Percentiles rank a stretch among this genome's conserved stretches.
These are phyloP conservation scores for Arachnomyces sp. DNA, from an alignment of 2,329 filamentous ascomycete species.

Conservation along the genomic window DNA sequence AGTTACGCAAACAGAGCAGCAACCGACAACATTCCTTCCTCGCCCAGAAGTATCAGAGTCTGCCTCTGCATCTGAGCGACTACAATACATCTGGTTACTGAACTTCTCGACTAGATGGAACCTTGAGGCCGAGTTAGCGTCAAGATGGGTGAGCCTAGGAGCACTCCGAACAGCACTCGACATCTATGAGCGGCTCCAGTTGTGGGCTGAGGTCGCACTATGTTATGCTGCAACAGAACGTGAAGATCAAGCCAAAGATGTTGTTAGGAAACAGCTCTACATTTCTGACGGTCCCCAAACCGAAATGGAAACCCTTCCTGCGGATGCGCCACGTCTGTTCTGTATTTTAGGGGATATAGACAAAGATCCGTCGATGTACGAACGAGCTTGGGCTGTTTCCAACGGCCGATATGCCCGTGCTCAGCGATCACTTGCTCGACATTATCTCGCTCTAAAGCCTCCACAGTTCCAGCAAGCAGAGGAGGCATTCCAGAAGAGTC, in stretches of 20 bases:
- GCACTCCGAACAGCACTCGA: conserved; percentile 84
- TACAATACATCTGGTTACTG: conserved; percentile 77
- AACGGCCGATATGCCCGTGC: conserved; percentile 74
- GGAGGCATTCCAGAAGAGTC: conserved; percentile 69
- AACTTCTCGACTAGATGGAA: conserved; percentile 86
- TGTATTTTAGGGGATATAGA: conserved; percentile 92
- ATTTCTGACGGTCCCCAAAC: conserved; percentile 46
- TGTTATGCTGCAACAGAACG: conserved; percentile 73
- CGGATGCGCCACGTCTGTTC: conserved; percentile 79
- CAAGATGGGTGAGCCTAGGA: conserved; percentile 84
- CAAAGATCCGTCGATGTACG: conserved; percentile 64
- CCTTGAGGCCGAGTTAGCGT: conserved; percentile 84
- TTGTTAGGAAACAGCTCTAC: conserved; percentile 75
- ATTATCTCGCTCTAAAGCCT: conserved; percentile 58
- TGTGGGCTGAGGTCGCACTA: conserved; percentile 92
- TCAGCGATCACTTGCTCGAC: conserved; percentile 76
- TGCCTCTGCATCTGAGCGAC: conserved; percentile 62
- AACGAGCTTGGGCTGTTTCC: conserved; percentile 82
- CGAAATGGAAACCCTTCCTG: conserved; percentile 61
- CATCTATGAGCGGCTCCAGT: conserved; percentile 85
- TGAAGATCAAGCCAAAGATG: conserved; percentile 72
- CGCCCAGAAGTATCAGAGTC: conserved; percentile 67
- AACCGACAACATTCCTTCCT: conserved; percentile 73
- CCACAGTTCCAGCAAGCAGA: conserved; percentile 60
- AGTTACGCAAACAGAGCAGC: conserved; percentile 30